Base-by-base conservation (phyloP, 139 green algal species). In the Tetraselmis striata region DNA sequence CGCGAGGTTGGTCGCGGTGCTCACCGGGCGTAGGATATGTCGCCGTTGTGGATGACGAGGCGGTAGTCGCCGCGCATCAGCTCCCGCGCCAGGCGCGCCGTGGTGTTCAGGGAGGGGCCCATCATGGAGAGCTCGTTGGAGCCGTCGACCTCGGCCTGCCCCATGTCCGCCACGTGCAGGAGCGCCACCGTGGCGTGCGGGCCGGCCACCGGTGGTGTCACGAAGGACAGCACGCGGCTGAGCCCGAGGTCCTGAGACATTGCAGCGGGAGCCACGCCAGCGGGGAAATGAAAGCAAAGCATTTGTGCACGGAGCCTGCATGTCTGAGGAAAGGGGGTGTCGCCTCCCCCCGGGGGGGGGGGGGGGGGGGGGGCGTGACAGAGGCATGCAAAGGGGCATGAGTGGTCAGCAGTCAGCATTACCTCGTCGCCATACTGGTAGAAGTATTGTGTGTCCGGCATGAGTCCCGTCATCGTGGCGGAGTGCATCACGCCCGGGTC, bases 361-460 rank as follows among this genome's bases (percentile, higher is more conserved):
- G n/a, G n/a, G n/a, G n/a, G n/a, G n/a, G n/a, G n/a, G n/a, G n/a
- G n/a, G n/a, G n/a, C n/a, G n/a, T n/a, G n/a, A n/a, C n/a, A n/a
- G n/a, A n/a, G n/a, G n/a, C n/a, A n/a, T n/a, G n/a, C n/a, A n/a
- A n/a, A n/a, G n/a, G n/a, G n/a, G n/a, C n/a, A n/a, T n/a, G n/a
- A n/a, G n/a, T n/a, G n/a, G n/a, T n/a, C n/a, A n/a, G n/a, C n/a
- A n/a, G n/a, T n/a, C n/a, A n/a, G n/a, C n/a, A n/a, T 28, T 77
- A 92, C 88, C 85, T 88, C 83, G 82, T 94, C 89, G 0, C 93
- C 93, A 1, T 89, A 87, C 1, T 32, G 29, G 81, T 95, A 96
- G 81, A 88, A 93, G 84, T 94, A 94, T 2, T 31, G 59, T 18
- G 74, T 84, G 27, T 83, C 83, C 0, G 91, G 87, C 45, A 81